Percentiles rank a stretch among this genome's conserved stretches.
Evolutionary conservation across 2,329 filamentous ascomycete genomes (phyloP).

Genomic region (Colletotrichum sp.): DNA sequence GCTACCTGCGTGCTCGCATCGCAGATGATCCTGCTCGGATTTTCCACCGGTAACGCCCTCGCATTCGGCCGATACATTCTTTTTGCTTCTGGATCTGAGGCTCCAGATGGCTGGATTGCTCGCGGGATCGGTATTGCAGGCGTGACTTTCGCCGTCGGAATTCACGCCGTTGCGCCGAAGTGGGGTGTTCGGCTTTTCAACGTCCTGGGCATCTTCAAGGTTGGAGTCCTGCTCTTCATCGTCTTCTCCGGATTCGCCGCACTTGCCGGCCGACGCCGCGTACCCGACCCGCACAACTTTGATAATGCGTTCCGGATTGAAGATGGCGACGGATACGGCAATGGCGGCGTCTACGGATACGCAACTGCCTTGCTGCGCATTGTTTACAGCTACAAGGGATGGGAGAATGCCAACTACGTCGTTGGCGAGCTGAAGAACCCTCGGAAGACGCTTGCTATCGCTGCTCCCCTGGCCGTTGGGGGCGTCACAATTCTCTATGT

Average conservation of each 20-base stretch:
- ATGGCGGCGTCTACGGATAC: conserved; percentile 56
- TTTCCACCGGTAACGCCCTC: too few relatives aligned
- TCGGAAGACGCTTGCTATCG: conserved; percentile 56
- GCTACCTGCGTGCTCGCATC: too few relatives aligned
- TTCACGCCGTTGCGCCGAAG: too few relatives aligned
- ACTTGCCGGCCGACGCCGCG: conserved; percentile 52
- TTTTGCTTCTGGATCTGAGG: too few relatives aligned
- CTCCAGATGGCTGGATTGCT: too few relatives aligned
- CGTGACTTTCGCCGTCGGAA: too few relatives aligned
- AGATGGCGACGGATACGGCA: conserved; percentile 47
- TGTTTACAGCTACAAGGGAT: conserved; percentile 67
- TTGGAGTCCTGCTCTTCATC: conserved; percentile 63
- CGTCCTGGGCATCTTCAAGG: conserved; percentile 53
- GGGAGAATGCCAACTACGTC: conserved; percentile 69
- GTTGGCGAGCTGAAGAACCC: conserved; percentile 62
- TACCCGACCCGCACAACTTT: conserved; percentile 61
- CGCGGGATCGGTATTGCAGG: too few relatives aligned
- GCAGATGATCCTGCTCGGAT: too few relatives aligned
- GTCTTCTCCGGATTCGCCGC: conserved; percentile 65
- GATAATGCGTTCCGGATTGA: conserved; percentile 56
- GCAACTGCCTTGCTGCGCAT: conserved; percentile 63
- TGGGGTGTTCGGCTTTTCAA: too few relatives aligned
- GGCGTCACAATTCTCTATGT: conserved; percentile 66
- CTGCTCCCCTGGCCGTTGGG: conserved; percentile 62
- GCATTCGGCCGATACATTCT: too few relatives aligned